phyloP scores from a whole-genome alignment of 768 basidiomycete species.

The Mrakia gelida region DNA sequence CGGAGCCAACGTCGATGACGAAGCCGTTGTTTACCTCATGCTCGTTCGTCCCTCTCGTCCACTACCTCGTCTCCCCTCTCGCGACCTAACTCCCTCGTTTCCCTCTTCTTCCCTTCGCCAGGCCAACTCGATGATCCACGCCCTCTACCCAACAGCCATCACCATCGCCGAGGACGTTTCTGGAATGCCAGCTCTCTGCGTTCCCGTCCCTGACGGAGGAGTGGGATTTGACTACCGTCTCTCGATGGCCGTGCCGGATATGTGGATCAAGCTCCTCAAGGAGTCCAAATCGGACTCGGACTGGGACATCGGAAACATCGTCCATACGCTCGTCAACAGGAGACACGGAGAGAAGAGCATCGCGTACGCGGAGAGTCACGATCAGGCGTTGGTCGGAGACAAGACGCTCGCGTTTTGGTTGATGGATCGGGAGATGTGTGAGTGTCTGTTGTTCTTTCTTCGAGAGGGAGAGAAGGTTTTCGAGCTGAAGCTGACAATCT shows the following conservation, averaged over 20 bases:
- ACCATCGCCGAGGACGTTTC: slow-evolving; percentile 99
- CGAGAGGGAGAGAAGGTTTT: neutral
- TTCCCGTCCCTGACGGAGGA: slow-evolving; percentile 72
- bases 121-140: slow-evolving; percentile 89
- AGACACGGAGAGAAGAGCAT: slow-evolving; percentile 85
- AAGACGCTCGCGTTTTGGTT: slow-evolving; percentile 99
- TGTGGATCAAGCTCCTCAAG: slow-evolving; percentile 99
- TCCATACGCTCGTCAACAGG: slow-evolving; percentile 83
- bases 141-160: slow-evolving; percentile 69
- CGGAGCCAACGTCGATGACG: slow-evolving; percentile 73
- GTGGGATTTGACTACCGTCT: slow-evolving; percentile 97
- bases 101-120: slow-evolving; percentile 40
- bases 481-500: neutral
- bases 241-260: slow-evolving; percentile 97
- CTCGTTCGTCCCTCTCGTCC: slow-evolving; percentile 57
- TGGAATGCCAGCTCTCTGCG: slow-evolving; percentile 93
- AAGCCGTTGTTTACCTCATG: slow-evolving; percentile 94
- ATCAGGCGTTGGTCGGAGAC: slow-evolving; percentile 97
- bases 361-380: slow-evolving; percentile 91
- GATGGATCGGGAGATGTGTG: slow-evolving; percentile 99
- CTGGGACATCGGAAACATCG: slow-evolving; percentile 84
- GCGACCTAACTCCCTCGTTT: neutral
- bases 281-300: slow-evolving; percentile 71
- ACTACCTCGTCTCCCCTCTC: neutral
- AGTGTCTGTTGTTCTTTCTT: slow-evolving; percentile 38